Percentiles rank a stretch among this genome's conserved stretches.
These are phyloP conservation scores for Cymbopogon citratus DNA, from an alignment of 176 grass and related monocot genomes.

Conservation along the genomic window DNA sequence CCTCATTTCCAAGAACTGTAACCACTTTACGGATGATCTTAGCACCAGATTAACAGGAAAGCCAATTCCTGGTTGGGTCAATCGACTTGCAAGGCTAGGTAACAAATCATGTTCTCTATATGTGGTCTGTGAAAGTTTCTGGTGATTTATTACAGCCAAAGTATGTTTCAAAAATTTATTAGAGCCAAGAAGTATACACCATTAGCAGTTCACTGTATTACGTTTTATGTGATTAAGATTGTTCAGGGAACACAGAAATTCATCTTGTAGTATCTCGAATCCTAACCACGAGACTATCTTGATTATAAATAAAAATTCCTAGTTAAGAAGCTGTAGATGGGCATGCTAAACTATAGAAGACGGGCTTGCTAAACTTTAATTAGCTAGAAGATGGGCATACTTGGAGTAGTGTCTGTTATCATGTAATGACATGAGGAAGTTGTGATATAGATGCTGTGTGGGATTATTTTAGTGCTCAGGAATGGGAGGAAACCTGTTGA, in stretches of 20 bases:
- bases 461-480: not conserved
- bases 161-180: no score
- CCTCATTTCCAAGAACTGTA: constrained; percentile 96
- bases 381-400: not conserved
- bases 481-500: not conserved
- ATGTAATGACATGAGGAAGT: not conserved
- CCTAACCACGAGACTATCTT: not conserved
- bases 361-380: not conserved
- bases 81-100: constrained; percentile 91
- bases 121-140: not conserved
- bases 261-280: not conserved
- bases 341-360: not conserved
- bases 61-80: constrained; percentile 85
- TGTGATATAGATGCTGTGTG: not conserved
- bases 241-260: not conserved
- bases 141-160: constrained; percentile 12
- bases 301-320: not conserved
- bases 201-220: not conserved
- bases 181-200: not conserved
- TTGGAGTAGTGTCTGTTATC: not conserved
- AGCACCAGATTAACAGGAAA: constrained; percentile 65
- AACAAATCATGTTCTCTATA: constrained; percentile 15
- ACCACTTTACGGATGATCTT: constrained; percentile 94
- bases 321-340: constrained; percentile 5
- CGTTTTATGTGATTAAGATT: not conserved